Conservation (phyloP, 345 rosid genomes). For the Camelina sativa region DNA sequence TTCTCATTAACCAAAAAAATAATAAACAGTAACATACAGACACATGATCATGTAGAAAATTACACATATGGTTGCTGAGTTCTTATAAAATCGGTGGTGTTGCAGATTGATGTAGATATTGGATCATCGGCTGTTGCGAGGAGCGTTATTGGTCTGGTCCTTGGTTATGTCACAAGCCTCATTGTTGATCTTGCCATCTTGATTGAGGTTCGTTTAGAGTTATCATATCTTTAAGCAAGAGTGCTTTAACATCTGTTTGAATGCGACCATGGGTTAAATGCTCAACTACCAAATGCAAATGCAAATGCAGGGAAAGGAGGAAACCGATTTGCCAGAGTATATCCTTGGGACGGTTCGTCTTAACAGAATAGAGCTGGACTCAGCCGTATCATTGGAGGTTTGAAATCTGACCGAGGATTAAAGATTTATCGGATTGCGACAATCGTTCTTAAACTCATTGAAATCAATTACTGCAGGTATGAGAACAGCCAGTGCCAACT, state of each 20-base stretch:
- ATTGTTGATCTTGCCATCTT: slow-evolving; percentile 95
- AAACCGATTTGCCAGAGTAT: slow-evolving; percentile 84
- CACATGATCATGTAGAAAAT: background rate
- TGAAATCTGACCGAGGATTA: slow-evolving; percentile 39
- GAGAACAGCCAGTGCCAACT: slow-evolving; percentile 11
- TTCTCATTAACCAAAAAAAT: background rate
- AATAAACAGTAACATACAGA: background rate
- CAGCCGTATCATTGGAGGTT: slow-evolving; percentile 67
- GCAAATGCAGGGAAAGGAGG: slow-evolving; percentile 79
- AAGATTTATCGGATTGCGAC: background rate
- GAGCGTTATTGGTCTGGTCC: slow-evolving; percentile 89
- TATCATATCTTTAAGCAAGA: slow-evolving; percentile 2
- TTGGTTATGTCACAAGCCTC: slow-evolving; percentile 94
- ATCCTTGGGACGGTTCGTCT: slow-evolving; percentile 90
- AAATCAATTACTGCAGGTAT: slow-evolving; percentile 26
- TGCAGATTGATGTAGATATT: slow-evolving; percentile 96
- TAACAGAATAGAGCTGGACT: slow-evolving; percentile 70
- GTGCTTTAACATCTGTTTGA: background rate
- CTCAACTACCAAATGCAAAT: slow-evolving; percentile 11
- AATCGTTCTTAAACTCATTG: background rate
- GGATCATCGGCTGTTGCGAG: slow-evolving; percentile 99
- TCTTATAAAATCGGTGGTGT: slow-evolving; percentile 10
- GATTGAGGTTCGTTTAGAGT: slow-evolving; percentile 68
- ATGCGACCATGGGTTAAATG: background rate
- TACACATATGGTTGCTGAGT: background rate